A percentile compares a stretch with the other conserved stretches of the same genome.
phyloP scores from a whole-genome alignment of 1,284 basidiomycete species.

The Xerocomus amazonicus region DNA sequence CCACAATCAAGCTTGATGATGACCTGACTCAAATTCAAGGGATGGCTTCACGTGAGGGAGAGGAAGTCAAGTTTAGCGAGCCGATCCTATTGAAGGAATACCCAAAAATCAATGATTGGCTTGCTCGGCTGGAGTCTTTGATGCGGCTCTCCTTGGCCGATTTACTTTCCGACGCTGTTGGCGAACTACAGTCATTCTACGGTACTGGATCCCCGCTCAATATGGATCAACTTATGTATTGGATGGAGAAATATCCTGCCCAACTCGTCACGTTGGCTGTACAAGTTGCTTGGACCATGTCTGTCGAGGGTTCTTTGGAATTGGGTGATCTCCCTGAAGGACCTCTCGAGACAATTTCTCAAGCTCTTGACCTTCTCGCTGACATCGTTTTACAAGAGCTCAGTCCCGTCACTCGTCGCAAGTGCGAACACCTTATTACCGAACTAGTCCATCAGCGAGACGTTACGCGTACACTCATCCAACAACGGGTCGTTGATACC shows the following conservation, averaged over 20 bases:
- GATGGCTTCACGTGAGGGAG: conserved; percentile 94
- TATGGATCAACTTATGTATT: conserved; percentile 72
- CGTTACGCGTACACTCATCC: conserved; percentile 80
- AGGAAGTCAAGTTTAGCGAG: conserved; percentile 82
- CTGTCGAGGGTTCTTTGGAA: conserved; percentile 76
- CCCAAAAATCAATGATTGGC: conserved; percentile 99
- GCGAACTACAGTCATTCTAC: conserved; percentile 80
- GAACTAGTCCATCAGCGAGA: conserved; percentile 98
- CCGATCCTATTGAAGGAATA: conserved; percentile 89
- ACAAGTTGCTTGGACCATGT: conserved; percentile 91
- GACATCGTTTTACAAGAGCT: conserved; percentile 94
- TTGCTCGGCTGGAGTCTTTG: conserved; percentile 87
- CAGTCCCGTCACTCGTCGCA: conserved; percentile 83
- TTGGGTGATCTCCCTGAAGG: conserved; percentile 52
- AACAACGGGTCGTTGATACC: conserved; percentile 60
- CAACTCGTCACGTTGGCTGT: conserved; percentile 94
- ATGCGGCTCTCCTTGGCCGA: conserved; percentile 92
- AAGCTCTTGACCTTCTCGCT: conserved; percentile 90
- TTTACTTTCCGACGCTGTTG: conserved; percentile 75
- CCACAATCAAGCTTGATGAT: conserved; percentile 86
- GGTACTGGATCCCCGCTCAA: conserved; percentile 54
- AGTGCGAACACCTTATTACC: conserved; percentile 98
- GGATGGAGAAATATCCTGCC: conserved; percentile 93
- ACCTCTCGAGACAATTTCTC: conserved; percentile 73
- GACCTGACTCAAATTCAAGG: conserved; percentile 84